Base-by-base conservation (phyloP, 805 yeast species). In the Candida pseudoglaebosa region DNA sequence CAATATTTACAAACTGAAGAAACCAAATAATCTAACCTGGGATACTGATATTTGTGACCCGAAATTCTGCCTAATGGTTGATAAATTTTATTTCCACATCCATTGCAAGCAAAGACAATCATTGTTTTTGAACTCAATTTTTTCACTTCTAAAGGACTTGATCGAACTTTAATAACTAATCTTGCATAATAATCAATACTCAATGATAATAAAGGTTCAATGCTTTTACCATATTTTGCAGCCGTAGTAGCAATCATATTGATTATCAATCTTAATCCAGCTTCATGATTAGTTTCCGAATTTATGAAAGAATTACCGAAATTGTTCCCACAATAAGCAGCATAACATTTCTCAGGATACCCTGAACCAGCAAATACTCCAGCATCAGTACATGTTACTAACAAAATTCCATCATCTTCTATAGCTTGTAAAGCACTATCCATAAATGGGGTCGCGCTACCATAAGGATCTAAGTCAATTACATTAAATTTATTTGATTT, bases 311-410 rank as follows among this genome's bases (percentile, higher is more conserved):
- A 53, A 41, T 77, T 79, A 45, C 91, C 84, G 53, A 88, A 70
- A 45, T 91, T 88, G 40, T 82, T 82, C 16, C 99, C 99, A 15
- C 99, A 98, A 57, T 93, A 93, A 13, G 86, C 70, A 0, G 97
- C 89, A 67, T 81, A 93, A 62, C 98, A 91, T 62, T 93, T 93
- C 52, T 93, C 99, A 0, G 98, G 97, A 59, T 91, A 91, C 10
- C 95, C 95, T 46, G 83, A 82, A 14, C 99, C 99, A 1, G 98
- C 98, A 38, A 93, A 70, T 1, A 93, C 96, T 0, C 95, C 95
- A 12, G 95, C 73, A 64, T 93, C 99, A 0, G 99, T 93, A 59
- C 99, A 93, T 0, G 99, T 93, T 3, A 93, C 91, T 36, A 93
- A 66, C 47, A 93, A 62, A 31, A 93, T 53, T 1, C 98, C 99